Conservation (phyloP, 1,284 basidiomycete genomes). For the Leucoagaricus sp. region DNA sequence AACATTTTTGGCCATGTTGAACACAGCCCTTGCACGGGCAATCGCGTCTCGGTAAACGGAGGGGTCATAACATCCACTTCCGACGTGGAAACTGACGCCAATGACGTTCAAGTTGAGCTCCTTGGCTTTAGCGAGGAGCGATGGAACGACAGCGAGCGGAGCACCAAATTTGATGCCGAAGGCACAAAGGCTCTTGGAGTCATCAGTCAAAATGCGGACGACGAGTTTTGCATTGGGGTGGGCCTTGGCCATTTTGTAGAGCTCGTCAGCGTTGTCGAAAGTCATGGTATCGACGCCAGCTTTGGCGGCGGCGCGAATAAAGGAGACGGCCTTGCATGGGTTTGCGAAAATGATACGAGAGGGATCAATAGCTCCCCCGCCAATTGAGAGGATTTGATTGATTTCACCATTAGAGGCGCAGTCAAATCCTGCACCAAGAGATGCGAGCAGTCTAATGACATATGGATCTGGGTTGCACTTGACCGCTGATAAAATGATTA, state of each 20-base stretch:
- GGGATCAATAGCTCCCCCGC: constrained; percentile 69
- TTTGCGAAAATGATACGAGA: constrained; percentile 96
- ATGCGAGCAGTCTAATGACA: constrained; percentile 87
- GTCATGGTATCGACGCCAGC: constrained; percentile 91
- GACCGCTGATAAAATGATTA: constrained; percentile 57
- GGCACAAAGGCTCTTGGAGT: constrained; percentile 92
- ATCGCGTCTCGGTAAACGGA: constrained; percentile 91
- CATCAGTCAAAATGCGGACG: constrained; percentile 95
- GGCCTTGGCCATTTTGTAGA: constrained; percentile 90
- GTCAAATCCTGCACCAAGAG: constrained; percentile 93
- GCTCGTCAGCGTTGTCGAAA: constrained; percentile 97
- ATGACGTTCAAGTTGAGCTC: constrained; percentile 86
- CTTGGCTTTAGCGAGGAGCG: constrained; percentile 78
- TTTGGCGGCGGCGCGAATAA: constrained; percentile 84
- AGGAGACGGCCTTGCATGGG: constrained; percentile 96
- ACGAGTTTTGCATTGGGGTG: constrained; percentile 89
- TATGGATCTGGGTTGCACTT: constrained; percentile 99
- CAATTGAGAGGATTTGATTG: constrained; percentile 61
- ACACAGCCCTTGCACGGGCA: constrained; percentile 78
- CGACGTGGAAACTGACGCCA: constrained; percentile 98
- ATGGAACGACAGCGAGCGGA: constrained; percentile 80
- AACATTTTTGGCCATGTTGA: constrained; percentile 83
- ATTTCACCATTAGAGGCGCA: constrained; percentile 99
- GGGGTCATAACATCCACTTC: constrained; percentile 95
- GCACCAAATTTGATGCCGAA: constrained; percentile 99